Base-by-base conservation (phyloP, 805 yeast genomes). In the Candida oleophila region DNA sequence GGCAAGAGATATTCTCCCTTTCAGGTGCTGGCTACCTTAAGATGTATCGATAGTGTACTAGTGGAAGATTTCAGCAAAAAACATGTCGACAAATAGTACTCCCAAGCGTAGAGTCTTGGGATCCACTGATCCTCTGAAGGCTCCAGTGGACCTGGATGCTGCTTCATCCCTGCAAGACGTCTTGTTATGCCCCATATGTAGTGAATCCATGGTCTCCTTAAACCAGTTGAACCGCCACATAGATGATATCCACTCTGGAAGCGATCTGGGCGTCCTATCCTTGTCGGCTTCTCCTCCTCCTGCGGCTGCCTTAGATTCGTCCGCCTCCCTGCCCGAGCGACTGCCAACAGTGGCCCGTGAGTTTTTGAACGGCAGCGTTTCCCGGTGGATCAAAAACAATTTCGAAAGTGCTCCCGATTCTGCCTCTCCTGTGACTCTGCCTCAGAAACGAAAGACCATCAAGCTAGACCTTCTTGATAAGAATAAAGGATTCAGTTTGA, bases 171-270 rank as follows among this genome's bases (percentile, higher is more conserved):
- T 7, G 9, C 9, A 25, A 25, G 11, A 25, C 11, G 30, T 25
- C 9, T 25, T 25, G 28, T 18, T 44, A 15, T 89, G 96, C 56
- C 96, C 96, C 1, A 83, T 89, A 1, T 89, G 96, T 57, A 63
- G 69, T 12, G 85, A 81, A 48, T 42, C 62, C 1, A 81, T 85
- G 83, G 63, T 78, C 4, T 73, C 77, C 4, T 61, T 83, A 35
- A 43, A 53, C 14, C 84, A 79, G 49, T 67, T 88, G 47, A 87
- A 87, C 60, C 70, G 73, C 38, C 96, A 89, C 62, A 64, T 89
- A 22, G 96, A 89, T 59, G 85, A 78, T 47, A 77, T 64, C 7
- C 96, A 89, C 59, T 65, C 70, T 1, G 65, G 66, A 34, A 65
- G 50, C 18, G 39, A 32, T 63, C 57, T 25, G 45, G 36, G 44